Evolutionary conservation across 163 green algal genomes (phyloP).

Genomic region (Scenedesmus sp.): DNA sequence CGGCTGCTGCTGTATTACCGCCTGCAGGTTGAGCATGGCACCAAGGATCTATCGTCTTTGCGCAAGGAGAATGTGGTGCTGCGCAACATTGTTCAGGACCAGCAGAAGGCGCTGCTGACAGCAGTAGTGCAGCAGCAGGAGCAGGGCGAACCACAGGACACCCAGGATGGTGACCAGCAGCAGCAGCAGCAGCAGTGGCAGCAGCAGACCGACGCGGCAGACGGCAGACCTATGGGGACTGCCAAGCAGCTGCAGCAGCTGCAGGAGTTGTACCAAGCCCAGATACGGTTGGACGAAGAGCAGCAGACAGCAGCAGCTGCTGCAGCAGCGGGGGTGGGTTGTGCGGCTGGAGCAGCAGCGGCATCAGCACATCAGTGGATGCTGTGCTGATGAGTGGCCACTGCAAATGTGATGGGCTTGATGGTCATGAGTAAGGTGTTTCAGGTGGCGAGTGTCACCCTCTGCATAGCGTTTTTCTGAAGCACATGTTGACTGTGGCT

Average conservation of each 20-base stretch:
- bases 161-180: not conserved
- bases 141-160: not conserved
- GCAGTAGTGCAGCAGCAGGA: slow-evolving; percentile 25
- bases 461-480: no score
- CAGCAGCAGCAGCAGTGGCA: slow-evolving; percentile 34
- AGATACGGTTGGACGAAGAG: not conserved
- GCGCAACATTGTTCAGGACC: slow-evolving; percentile 36
- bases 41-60: not conserved
- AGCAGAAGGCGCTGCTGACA: slow-evolving; percentile 23
- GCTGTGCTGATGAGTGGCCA: not conserved
- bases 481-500: no score
- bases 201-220: slow-evolving; percentile 15
- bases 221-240: not conserved
- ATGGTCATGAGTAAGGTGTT: no score
- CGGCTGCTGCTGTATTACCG: not conserved
- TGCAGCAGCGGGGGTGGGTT: not conserved
- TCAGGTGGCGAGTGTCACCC: no score
- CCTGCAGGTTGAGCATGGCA: slow-evolving; percentile 12
- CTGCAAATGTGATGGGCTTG: not conserved
- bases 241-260: slow-evolving; percentile 28
- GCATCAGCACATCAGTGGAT: not conserved
- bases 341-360: no score
- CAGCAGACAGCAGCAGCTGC: slow-evolving; percentile 29
- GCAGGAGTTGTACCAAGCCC: slow-evolving; percentile 25
- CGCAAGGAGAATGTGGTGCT: slow-evolving; percentile 36